Percentiles rank a stretch among this genome's conserved stretches.
Conservation (phyloP, 2,329 filamentous ascomycete species). For the Berkeleyomyces basicola region DNA sequence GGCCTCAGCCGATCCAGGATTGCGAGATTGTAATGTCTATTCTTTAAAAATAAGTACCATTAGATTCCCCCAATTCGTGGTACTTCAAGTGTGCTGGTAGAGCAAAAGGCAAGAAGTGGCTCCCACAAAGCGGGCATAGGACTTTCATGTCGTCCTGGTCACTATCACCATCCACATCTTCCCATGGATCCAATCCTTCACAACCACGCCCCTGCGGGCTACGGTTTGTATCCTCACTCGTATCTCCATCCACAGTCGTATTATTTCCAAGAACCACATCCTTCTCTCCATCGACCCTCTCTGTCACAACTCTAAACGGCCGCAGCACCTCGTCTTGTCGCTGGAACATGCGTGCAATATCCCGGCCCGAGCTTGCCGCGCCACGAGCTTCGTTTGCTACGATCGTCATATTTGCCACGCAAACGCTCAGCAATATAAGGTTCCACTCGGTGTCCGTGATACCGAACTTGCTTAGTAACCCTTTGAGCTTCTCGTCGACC, state of each 20-base stretch:
- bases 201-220: conserved; percentile 14
- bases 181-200: conserved; percentile 18
- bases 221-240: conserved; percentile 17
- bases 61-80: conserved; percentile 24
- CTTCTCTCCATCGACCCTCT: conserved; percentile 18
- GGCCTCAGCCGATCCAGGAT: not conserved
- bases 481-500: conserved; percentile 49
- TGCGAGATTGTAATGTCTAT: not conserved
- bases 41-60: not conserved
- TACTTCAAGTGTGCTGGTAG: conserved; percentile 39
- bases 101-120: conserved; percentile 39
- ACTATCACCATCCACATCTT: conserved; percentile 18
- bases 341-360: conserved; percentile 73
- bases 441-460: conserved; percentile 55
- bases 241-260: conserved; percentile 14
- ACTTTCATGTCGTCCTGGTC: conserved; percentile 19
- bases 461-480: conserved; percentile 60
- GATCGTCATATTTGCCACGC: conserved; percentile 67
- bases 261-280: conserved; percentile 9
- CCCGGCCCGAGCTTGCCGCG: conserved; percentile 43
- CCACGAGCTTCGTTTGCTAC: conserved; percentile 29
- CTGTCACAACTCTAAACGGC: conserved; percentile 39
- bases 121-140: conserved; percentile 33
- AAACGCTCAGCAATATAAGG: conserved; percentile 69
- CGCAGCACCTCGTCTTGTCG: conserved; percentile 52